Percentiles rank a stretch among this genome's conserved stretches.
These are phyloP conservation scores for Nepenthes alata DNA, from an alignment of 179 eudicot species.

Conservation along the genomic window DNA sequence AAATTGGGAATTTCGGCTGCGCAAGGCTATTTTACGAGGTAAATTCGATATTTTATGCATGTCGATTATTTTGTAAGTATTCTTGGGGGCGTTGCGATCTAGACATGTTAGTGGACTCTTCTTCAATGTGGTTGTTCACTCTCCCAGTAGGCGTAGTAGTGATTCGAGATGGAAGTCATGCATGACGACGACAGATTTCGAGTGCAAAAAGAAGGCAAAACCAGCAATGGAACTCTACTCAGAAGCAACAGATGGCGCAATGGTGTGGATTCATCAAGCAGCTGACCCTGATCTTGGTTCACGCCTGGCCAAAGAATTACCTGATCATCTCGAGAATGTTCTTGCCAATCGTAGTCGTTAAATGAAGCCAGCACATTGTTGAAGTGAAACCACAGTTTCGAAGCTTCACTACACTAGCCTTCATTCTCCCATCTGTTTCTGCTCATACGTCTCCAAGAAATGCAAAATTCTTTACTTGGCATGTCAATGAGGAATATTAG, in stretches of 20 bases:
- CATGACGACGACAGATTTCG: constrained; percentile 25
- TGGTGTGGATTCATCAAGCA: constrained; percentile 76
- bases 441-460: neutral
- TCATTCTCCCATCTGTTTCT: neutral
- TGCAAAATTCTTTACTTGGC: neutral
- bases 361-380: constrained; percentile 61
- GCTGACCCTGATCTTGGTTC: constrained; percentile 66
- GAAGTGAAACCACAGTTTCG: constrained; percentile 81
- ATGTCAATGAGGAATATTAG: no score
- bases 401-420: neutral
- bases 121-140: neutral
- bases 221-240: constrained; percentile 73
- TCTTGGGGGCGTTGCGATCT: no score
- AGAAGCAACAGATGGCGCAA: constrained; percentile 72
- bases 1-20: constrained; percentile 48
- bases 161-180: constrained; percentile 45
- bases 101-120: neutral
- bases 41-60: constrained; percentile 1
- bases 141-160: constrained; percentile 40
- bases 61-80: neutral
- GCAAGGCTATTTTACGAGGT: constrained; percentile 83
- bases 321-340: constrained; percentile 73
- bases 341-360: constrained; percentile 74
- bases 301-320: constrained; percentile 71
- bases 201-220: constrained; percentile 45